These are phyloP conservation scores for Byssothecium circinans DNA, from an alignment of 2,329 filamentous ascomycete genomes.

Conservation along the genomic window DNA sequence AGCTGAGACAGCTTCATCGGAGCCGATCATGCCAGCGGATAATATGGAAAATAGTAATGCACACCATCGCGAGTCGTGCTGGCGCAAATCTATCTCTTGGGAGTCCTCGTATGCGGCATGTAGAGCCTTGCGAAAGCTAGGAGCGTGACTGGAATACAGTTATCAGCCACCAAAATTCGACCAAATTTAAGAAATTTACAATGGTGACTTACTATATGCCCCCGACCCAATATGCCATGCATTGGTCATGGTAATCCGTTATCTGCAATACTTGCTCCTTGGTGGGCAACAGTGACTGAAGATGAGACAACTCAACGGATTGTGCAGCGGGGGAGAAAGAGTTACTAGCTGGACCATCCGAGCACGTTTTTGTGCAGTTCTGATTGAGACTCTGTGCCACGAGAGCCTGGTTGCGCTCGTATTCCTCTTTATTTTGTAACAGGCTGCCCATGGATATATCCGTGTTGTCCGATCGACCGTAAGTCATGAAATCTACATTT, in stretches of 20 bases:
- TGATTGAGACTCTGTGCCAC: constrained; percentile 20
- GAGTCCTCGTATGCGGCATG: constrained; percentile 43
- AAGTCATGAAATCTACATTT: constrained; percentile 23
- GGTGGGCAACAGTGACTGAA: constrained; percentile 44
- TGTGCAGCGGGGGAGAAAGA: constrained; percentile 28
- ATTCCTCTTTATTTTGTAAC: constrained; percentile 26
- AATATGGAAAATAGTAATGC: constrained; percentile 51
- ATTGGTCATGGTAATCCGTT: constrained; percentile 44
- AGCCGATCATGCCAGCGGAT: constrained; percentile 48
- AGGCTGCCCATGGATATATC: constrained; percentile 31
- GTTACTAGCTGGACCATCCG: constrained; percentile 9
- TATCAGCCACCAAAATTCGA: background rate
- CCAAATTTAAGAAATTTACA: background rate
- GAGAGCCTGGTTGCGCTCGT: constrained; percentile 12
- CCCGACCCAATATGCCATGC: constrained; percentile 45
- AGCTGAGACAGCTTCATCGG: constrained; percentile 36
- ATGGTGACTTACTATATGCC: constrained; percentile 29
- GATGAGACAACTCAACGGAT: constrained; percentile 27
- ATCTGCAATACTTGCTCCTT: constrained; percentile 30
- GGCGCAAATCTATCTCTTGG: constrained; percentile 42
- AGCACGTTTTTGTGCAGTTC: constrained; percentile 11
- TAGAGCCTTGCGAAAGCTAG: constrained; percentile 44
- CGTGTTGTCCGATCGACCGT: constrained; percentile 23
- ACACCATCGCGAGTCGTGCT: constrained; percentile 44
- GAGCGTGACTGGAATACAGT: constrained; percentile 31